These are phyloP conservation scores for Lippia alba DNA, from an alignment of 305 asterid species.

Conservation along the genomic window DNA sequence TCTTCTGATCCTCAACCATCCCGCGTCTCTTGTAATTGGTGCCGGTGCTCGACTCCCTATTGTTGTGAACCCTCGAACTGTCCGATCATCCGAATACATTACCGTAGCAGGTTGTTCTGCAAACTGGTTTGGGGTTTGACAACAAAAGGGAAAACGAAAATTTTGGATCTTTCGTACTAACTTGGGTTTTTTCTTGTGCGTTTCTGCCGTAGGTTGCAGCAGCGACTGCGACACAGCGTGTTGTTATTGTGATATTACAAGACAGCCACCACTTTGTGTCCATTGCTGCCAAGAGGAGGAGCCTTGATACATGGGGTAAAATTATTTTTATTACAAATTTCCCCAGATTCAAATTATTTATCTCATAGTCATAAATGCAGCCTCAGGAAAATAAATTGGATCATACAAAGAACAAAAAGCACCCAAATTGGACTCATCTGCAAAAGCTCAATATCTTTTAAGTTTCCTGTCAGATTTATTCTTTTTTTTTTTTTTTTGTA, in stretches of 20 bases:
- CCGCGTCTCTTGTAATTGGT: constrained; percentile 25
- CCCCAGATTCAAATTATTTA: not conserved
- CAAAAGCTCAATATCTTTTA: constrained; percentile 3
- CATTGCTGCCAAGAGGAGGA: constrained; percentile 64
- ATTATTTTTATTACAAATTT: too few relatives aligned
- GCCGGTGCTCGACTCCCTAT: constrained; percentile 42
- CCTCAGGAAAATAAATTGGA: not conserved
- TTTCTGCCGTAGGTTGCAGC: constrained; percentile 43
- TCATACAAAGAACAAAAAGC: constrained; percentile 24
- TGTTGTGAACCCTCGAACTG: constrained; percentile 39
- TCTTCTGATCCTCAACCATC: constrained; percentile 35
- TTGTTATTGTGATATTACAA: constrained; percentile 71
- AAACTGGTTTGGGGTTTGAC: not conserved
- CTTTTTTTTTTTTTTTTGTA: constrained; percentile 15
- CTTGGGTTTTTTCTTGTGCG: not conserved
- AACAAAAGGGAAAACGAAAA: not conserved
- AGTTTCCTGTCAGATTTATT: constrained; percentile 20
- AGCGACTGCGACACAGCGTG: constrained; percentile 70
- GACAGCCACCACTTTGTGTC: constrained; percentile 68
- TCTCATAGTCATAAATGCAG: not conserved
- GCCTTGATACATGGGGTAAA: constrained; percentile 37
- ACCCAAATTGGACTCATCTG: constrained; percentile 22
- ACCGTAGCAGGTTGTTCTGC: constrained; percentile 71
- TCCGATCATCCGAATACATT: constrained; percentile 46
- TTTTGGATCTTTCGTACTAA: not conserved